Percentiles rank a stretch among this genome's conserved stretches.
Conservation (phyloP, 768 basidiomycete species). For the Tricholoma flavovirens region DNA sequence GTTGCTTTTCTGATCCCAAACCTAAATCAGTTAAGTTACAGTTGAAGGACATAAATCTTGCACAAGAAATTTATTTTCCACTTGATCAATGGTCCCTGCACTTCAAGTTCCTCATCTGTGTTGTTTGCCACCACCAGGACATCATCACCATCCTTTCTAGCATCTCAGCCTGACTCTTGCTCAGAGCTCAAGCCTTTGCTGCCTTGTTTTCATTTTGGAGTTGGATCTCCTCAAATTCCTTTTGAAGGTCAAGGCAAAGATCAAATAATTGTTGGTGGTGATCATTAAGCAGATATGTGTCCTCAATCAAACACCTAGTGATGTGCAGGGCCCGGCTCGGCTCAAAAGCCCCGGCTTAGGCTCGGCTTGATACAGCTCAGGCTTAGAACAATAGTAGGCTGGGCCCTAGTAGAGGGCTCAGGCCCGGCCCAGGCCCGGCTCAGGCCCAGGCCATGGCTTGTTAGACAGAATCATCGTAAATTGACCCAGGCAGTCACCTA, state of each 20-base stretch:
- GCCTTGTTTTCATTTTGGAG: neutral
- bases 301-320: neutral
- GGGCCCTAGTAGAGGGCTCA: no score
- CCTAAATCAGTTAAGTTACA: neutral
- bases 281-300: neutral
- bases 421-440: no score
- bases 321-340: no score
- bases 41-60: neutral
- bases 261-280: neutral
- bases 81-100: neutral
- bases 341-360: no score
- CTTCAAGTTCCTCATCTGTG: neutral
- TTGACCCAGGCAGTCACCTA: no score
- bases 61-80: neutral
- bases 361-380: no score
- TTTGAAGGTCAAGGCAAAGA: neutral
- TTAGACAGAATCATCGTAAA: no score
- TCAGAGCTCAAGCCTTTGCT: neutral
- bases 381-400: no score
- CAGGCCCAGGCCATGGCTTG: no score
- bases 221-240: neutral
- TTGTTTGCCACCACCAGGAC: neutral
- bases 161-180: neutral
- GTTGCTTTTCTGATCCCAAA: neutral
- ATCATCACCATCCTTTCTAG: neutral